Evolutionary conservation across 2,329 filamentous ascomycete species (phyloP), one percentile per base, ranked within the genome.

Genomic region (Penicillium hordei): DNA sequence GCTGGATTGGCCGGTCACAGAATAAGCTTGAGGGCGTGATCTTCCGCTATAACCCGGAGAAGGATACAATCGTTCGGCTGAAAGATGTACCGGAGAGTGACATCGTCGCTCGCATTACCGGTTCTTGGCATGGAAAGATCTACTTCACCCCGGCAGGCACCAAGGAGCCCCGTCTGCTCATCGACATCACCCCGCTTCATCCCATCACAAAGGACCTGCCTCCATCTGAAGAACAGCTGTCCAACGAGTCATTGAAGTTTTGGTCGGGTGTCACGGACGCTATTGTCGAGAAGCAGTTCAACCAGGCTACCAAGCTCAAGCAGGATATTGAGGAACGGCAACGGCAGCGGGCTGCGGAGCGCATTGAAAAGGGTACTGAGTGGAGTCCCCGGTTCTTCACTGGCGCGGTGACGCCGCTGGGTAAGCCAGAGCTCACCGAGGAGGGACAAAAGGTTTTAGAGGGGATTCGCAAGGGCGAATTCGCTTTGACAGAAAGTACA

Each of bases 321-420:
- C 86, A 91, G 59, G 91, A 96, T 68, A 85, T 99, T 12, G 94
- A 99, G 75, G 94, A 99, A 74, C 82, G 83, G 43, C 94, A 99
- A 78, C 83, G 94, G 33, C 85, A 90, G 68, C 93, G 91, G 77
- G 93, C 91, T 1, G 86, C 91, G 25, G 86, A 93, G 71, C 83
- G 94, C 43, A 89, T 93, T 71, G 82, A 82, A 44, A 83, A 82
- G 15, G 84, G 86, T 13, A 82, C 84, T 58, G 83, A 85, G 34
- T 99, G 90, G 87, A 81, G 87, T 64, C 94, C 94, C n/a, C 82
- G 91, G 43, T 99, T 96, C 78, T 99, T 99, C 76, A 86, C 82
- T 0, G 82, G 80, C 4, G 80, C 81, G 0, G 80, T 85, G n/a
- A 84, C 83, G 50, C 79, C 83, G 0, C 69, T 82, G 29, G 87